phyloP scores from a whole-genome alignment of 257 asterid genomes.

The Thymus quinquecostatus region DNA sequence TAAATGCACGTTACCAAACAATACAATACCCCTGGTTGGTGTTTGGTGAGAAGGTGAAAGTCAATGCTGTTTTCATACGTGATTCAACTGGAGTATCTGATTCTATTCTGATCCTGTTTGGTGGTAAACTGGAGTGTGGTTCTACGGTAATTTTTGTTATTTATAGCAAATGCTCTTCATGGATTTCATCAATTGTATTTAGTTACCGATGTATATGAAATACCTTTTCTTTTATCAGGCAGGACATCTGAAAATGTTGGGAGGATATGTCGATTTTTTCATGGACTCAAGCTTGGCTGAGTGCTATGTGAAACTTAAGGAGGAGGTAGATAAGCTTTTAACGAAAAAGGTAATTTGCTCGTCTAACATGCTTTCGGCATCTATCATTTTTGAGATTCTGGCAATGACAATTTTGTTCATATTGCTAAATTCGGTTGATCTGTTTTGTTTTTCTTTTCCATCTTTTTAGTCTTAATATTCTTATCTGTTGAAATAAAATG shows the following conservation, averaged over 20 bases:
- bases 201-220: neutral
- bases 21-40: slow-evolving; percentile 97
- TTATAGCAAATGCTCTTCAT: slow-evolving; percentile 20
- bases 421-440: too few species aligned
- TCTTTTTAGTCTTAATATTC: neutral
- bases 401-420: neutral
- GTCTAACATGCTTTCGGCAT: neutral
- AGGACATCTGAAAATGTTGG: slow-evolving; percentile 87
- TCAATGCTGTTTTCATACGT: slow-evolving; percentile 88
- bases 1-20: slow-evolving; percentile 95
- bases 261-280: slow-evolving; percentile 87
- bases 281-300: slow-evolving; percentile 88
- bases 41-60: slow-evolving; percentile 96
- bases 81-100: slow-evolving; percentile 99
- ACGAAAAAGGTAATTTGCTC: slow-evolving; percentile 65
- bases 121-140: slow-evolving; percentile 72
- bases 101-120: slow-evolving; percentile 93
- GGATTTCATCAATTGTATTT: slow-evolving; percentile 8
- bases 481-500: neutral
- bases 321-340: slow-evolving; percentile 67
- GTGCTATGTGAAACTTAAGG: slow-evolving; percentile 83
- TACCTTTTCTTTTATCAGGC: slow-evolving; percentile 41
- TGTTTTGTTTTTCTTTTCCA: neutral
- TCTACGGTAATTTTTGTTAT: slow-evolving; percentile 57
- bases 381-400: slow-evolving; percentile 2